Percentiles rank a stretch among this genome's conserved stretches.
These are phyloP conservation scores for Chalciporus piperatus DNA, from an alignment of 768 basidiomycete species.

Conservation along the genomic window DNA sequence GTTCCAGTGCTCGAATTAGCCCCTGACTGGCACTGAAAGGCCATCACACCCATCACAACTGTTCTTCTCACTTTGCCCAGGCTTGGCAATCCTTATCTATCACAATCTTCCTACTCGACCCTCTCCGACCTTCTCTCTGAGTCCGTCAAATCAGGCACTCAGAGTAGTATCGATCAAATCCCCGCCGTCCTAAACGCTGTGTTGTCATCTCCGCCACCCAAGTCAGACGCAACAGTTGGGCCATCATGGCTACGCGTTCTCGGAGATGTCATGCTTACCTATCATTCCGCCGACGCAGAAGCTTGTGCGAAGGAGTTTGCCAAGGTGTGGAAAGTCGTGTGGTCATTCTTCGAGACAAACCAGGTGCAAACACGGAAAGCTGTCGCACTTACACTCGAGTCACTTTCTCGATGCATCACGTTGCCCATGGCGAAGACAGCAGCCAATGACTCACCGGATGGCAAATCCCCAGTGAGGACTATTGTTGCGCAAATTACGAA, in stretches of 20 bases:
- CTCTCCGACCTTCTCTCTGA: conserved; percentile 75
- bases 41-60: conserved; percentile 65
- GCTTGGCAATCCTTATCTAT: conserved; percentile 84
- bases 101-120: conserved; percentile 83
- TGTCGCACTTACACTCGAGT: conserved; percentile 58
- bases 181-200: conserved; percentile 63
- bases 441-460: conserved; percentile 41
- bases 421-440: conserved; percentile 56
- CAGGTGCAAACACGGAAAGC: conserved; percentile 60
- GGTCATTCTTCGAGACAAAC: conserved; percentile 74
- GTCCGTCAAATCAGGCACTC: conserved; percentile 48
- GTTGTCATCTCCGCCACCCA: conserved; percentile 64
- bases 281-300: conserved; percentile 47
- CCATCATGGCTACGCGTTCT: conserved; percentile 80
- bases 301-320: conserved; percentile 53
- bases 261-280: conserved; percentile 69
- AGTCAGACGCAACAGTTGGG: conserved; percentile 62
- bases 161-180: conserved; percentile 51
- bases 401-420: conserved; percentile 70
- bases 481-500: conserved; percentile 63
- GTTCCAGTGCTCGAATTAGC: conserved; percentile 4
- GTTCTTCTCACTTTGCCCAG: conserved; percentile 80
- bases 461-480: conserved; percentile 55
- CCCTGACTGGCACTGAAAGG: conserved; percentile 42
- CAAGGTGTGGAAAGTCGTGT: conserved; percentile 71